Base-by-base conservation (phyloP, 805 yeast genomes). In the Tetrapisispora phaffii region DNA sequence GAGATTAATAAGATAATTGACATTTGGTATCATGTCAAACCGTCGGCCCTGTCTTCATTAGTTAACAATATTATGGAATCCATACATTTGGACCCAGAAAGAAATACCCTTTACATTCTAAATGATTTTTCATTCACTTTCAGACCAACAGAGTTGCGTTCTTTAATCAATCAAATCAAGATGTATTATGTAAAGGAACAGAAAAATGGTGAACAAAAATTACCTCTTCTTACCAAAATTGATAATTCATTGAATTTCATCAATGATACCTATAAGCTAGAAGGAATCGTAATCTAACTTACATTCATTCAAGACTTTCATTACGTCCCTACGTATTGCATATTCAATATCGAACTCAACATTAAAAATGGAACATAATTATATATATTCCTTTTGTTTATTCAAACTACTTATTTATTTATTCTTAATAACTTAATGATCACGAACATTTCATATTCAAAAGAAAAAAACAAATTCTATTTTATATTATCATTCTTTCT, bases 51-150 rank as follows among this genome's bases (percentile, higher is more conserved):
- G 13, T 58, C 53, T 34, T 38, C 53, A 3, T 48, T 60, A 10
- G 59, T 60, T 51, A 60, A 63, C 42, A 63, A 63, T 39, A 48
- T 60, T 32, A 55, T 59, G 5, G 67, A 63, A 42, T 56, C 64
- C 7, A 44, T 58, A 2, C 53, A 58, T 36, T 45, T 62, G 45
- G 52, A 58, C 23, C 51, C 60, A 15, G 44, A 47, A n/a, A 43
- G 51, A 13, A 45, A 50, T 21, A 33, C 41, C 10, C 34, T 57
- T 8, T 51, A 50, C 40, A 40, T 57, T 16, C 41, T 47, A 19
- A 50, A 50, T 41, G 54, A 52, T 36, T 31, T 59, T 41, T 31
- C 45, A 4, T 58, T 57, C 46, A 44, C 49, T 8, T 55, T 52
- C 40, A 44, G 49, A 20, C 41, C 50, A 12, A 33, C 43, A n/a